These are phyloP conservation scores for Acanthamoeba healyi DNA, from an alignment of 208 protist genomes.

Conservation along the genomic window DNA sequence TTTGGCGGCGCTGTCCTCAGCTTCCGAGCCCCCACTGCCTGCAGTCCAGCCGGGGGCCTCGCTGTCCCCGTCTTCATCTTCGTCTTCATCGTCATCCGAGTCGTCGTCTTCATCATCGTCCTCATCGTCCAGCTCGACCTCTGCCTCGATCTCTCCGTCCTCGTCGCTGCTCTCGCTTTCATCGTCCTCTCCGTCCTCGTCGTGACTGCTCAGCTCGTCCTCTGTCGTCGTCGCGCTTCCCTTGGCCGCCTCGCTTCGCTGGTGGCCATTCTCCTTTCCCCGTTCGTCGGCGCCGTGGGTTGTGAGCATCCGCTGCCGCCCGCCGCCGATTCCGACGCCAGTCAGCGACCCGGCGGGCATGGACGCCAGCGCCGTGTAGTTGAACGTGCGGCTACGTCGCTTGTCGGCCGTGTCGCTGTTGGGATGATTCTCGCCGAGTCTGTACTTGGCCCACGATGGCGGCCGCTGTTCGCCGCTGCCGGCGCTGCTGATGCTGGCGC, in stretches of 20 bases:
- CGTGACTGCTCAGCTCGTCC: neutral
- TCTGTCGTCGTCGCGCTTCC: neutral
- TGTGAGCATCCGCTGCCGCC: no score
- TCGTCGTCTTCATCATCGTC: conserved; percentile 12
- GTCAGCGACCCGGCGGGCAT: neutral
- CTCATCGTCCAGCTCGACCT: neutral
- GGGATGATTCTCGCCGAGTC: neutral
- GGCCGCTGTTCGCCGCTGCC: neutral
- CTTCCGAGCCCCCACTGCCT: neutral
- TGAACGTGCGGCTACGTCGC: neutral
- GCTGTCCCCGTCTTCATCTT: neutral
- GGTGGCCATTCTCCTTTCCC: neutral
- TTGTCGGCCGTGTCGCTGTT: neutral
- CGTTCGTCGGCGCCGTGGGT: no score
- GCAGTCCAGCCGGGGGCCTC: neutral
- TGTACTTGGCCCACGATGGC: neutral
- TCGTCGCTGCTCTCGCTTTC: conserved; percentile 12
- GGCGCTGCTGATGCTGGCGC: neutral
- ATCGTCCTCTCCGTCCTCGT: neutral
- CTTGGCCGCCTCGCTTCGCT: neutral
- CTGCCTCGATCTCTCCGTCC: neutral
- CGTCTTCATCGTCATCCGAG: neutral
- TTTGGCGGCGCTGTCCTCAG: neutral
- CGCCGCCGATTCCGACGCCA: neutral
- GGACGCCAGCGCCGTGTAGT: neutral